phyloP scores from a whole-genome alignment of 768 basidiomycete genomes.

The Paxillus ammoniavirescens region DNA sequence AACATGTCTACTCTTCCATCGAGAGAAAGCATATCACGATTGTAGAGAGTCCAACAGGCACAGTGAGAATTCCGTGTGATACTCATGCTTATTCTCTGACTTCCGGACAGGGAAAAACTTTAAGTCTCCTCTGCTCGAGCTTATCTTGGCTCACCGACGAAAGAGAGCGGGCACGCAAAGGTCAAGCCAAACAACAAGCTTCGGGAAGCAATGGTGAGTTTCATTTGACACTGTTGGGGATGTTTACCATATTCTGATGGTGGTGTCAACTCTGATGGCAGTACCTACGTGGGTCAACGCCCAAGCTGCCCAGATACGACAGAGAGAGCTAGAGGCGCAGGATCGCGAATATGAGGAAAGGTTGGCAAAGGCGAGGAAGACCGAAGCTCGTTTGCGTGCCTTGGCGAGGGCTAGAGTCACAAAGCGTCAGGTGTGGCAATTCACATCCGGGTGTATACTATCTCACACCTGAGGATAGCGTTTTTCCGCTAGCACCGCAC shows the following conservation, averaged over 20 bases:
- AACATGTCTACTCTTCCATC: slow-evolving; percentile 76
- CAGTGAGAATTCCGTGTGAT: slow-evolving; percentile 44
- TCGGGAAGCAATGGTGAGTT: slow-evolving; percentile 26
- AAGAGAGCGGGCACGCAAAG: slow-evolving; percentile 64
- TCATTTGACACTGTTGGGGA: neutral
- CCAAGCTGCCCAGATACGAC: slow-evolving; percentile 65
- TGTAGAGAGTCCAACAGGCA: slow-evolving; percentile 88
- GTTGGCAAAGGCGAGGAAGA: slow-evolving; percentile 57
- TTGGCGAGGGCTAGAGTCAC: slow-evolving; percentile 54
- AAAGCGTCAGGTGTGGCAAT: slow-evolving; percentile 55
- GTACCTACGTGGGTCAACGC: slow-evolving; percentile 76
- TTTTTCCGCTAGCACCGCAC: slow-evolving; percentile 5
- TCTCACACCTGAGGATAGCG: slow-evolving; percentile 23
- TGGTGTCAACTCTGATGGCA: slow-evolving; percentile 31
- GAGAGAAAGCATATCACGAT: slow-evolving; percentile 76
- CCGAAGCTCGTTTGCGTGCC: slow-evolving; percentile 55
- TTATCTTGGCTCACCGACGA: slow-evolving; percentile 76
- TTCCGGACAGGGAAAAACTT: slow-evolving; percentile 73
- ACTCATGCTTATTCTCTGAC: neutral
- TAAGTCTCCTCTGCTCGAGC: slow-evolving; percentile 74
- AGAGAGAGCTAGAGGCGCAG: slow-evolving; percentile 63
- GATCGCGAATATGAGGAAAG: slow-evolving; percentile 64
- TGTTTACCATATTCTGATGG: neutral
- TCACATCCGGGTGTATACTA: neutral
- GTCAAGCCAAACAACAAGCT: slow-evolving; percentile 45